Evolutionary conservation across 1,284 basidiomycete species (phyloP).

Genomic region (Leccinum fallax): DNA sequence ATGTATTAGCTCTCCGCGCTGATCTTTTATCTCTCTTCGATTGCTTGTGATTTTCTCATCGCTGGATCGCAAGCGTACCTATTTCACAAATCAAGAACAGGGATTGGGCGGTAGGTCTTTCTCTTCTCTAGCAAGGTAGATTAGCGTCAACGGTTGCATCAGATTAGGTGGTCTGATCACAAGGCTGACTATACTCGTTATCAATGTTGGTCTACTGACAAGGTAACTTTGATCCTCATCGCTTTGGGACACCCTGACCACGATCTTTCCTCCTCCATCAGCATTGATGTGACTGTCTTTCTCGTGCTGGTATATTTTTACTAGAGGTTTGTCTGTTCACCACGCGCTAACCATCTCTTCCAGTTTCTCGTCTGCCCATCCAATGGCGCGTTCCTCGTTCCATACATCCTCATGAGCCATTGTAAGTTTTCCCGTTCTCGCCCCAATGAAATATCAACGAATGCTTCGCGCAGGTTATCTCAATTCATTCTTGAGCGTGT

Average conservation of each 20-base stretch:
- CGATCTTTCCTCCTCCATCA: constrained; percentile 1
- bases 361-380: constrained; percentile 35
- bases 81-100: constrained; percentile 36
- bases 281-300: constrained; percentile 34
- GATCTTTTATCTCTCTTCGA: constrained; percentile 33
- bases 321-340: not conserved
- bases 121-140: not conserved
- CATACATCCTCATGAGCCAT: constrained; percentile 37
- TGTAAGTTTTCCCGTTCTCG: constrained; percentile 17
- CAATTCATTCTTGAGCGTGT: constrained; percentile 38
- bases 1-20: constrained; percentile 30
- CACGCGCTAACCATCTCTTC: constrained; percentile 2
- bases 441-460: not conserved
- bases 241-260: not conserved
- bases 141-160: not conserved
- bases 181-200: constrained; percentile 32
- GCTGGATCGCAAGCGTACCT: constrained; percentile 35
- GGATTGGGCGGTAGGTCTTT: constrained; percentile 30
- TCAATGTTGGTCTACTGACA: constrained; percentile 35
- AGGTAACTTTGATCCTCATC: constrained; percentile 22
- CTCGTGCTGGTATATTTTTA: constrained; percentile 27
- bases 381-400: constrained; percentile 37
- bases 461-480: constrained; percentile 24
- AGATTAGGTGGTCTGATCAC: constrained; percentile 36
- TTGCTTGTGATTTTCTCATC: constrained; percentile 36